A percentile compares a stretch with the other conserved stretches of the same genome.
phyloP scores from a whole-genome alignment of 352 stramenopile species.

The Phytophthora syringae region DNA sequence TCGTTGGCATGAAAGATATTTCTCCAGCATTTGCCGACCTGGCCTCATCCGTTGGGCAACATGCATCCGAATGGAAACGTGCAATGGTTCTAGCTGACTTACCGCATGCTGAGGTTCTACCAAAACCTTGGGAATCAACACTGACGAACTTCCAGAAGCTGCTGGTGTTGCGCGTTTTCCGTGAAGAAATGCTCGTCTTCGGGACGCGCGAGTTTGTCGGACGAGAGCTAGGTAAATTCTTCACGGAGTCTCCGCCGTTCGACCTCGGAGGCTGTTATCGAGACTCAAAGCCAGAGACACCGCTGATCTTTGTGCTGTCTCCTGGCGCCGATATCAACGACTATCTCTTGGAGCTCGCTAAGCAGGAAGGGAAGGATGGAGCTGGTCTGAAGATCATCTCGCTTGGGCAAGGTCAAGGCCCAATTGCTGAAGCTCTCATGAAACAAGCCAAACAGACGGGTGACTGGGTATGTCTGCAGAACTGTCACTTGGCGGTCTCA shows the following conservation, averaged over 20 bases:
- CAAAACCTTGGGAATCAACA: slow-evolving; percentile 68
- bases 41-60: slow-evolving; percentile 47
- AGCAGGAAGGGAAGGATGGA: slow-evolving; percentile 90
- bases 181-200: slow-evolving; percentile 92
- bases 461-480: slow-evolving; percentile 96
- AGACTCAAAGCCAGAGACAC: slow-evolving; percentile 92
- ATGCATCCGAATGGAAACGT: slow-evolving; percentile 74
- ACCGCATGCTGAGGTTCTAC: slow-evolving; percentile 76
- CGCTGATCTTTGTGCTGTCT: slow-evolving; percentile 94
- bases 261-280: slow-evolving; percentile 92
- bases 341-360: slow-evolving; percentile 92
- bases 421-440: slow-evolving; percentile 92
- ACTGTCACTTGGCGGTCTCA: slow-evolving; percentile 94
- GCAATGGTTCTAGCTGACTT: slow-evolving; percentile 80
- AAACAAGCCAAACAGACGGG: slow-evolving; percentile 89
- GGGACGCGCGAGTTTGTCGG: slow-evolving; percentile 88
- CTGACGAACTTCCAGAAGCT: slow-evolving; percentile 91
- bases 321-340: slow-evolving; percentile 94
- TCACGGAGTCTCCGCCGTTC: slow-evolving; percentile 93
- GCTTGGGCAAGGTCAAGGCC: slow-evolving; percentile 93
- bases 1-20: slow-evolving; percentile 74
- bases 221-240: slow-evolving; percentile 78
- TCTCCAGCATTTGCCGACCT: slow-evolving; percentile 59
- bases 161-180: slow-evolving; percentile 89
- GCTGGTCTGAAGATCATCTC: slow-evolving; percentile 93